Base-by-base conservation (phyloP, 192 early-diverging fungal genomes). In the Umbelopsis ramanniana region DNA sequence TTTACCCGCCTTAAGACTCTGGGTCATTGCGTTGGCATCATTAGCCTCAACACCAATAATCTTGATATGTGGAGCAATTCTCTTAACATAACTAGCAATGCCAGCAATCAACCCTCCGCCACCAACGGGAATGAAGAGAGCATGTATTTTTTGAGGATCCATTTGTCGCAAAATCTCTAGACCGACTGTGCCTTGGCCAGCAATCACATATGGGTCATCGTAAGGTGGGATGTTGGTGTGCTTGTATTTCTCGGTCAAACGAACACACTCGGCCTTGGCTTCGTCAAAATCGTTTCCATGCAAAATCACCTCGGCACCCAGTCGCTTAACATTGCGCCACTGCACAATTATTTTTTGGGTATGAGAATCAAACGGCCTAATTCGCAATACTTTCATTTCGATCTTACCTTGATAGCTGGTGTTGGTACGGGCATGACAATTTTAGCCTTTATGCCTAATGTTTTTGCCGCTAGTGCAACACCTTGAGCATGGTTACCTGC, bases 161-260 rank as follows among this genome's bases (percentile, higher is more conserved):
- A 78, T 75, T 75, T 94, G 92, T 48, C 91, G 85, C 66, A 93
- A 76, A 14, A 93, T 86, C 84, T 99, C 97, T 69, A 96, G 85
- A 21, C 88, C 97, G 46, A 97, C 90, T 8, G 97, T 99, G 43
- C 97, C 98, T 83, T 99, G 98, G 4, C 98, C 98, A n/a, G 98
- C 98, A 79, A 98, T 98, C 22, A 99, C 97, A 75, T 93, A 90
- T 6, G 97, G 98, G 70, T 98, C 96, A 80, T 99, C 97, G 78
- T 94, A 99, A 7, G 98, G 97, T 17, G 95, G 97, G 74, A 99
- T 97, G 78, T 98, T 93, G 68, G 91, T 93, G 47, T 91, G 88
- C 14, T 93, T 89, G 24, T 92, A 83, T 22, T 93, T 70, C 60
- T 83, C 76, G 8, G 83, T 81, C 53, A 99, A 81, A 45, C 94